These are phyloP conservation scores for Pulveroboletus sp. DNA, from an alignment of 768 basidiomycete species.

Conservation along the genomic window DNA sequence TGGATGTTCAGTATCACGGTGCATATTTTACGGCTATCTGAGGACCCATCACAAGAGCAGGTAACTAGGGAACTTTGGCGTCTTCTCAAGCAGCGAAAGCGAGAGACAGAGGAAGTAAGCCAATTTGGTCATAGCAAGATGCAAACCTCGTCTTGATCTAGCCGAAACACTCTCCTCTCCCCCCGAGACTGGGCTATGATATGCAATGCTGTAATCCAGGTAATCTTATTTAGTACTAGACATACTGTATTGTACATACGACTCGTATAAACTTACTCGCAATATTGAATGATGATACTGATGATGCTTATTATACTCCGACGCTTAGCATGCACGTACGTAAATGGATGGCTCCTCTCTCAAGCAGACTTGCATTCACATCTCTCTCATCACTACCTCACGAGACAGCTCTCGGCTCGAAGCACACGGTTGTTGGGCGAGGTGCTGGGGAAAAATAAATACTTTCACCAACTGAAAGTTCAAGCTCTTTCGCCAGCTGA, in stretches of 20 bases:
- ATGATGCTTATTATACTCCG: conserved; percentile 9
- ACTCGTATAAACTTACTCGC: neutral
- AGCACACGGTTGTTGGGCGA: conserved; percentile 14
- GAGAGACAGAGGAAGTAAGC: conserved; percentile 6
- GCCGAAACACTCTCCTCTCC: no score
- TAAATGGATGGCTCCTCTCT: conserved; percentile 28
- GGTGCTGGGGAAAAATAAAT: conserved; percentile 18
- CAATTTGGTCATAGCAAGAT: neutral
- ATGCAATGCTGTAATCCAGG: conserved; percentile 15
- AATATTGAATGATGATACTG: no score
- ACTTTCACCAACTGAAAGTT: conserved; percentile 11
- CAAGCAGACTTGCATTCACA: conserved; percentile 7
- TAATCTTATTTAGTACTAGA: conserved; percentile 7
- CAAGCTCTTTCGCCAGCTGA: conserved; percentile 18
- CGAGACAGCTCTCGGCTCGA: conserved; percentile 14
- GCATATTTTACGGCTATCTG: conserved; percentile 44
- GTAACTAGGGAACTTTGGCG: conserved; percentile 39
- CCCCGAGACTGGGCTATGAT: neutral
- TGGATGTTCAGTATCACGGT: conserved; percentile 35
- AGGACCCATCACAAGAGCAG: conserved; percentile 33
- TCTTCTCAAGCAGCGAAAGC: conserved; percentile 37
- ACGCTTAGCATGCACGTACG: conserved; percentile 12
- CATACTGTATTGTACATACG: conserved; percentile 7
- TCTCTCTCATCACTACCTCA: conserved; percentile 22
- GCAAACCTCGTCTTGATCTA: conserved; percentile 4